A percentile compares a stretch with the other conserved stretches of the same genome.
phyloP scores from a whole-genome alignment of 805 yeast genomes.

The Torulaspora microellipsoides region DNA sequence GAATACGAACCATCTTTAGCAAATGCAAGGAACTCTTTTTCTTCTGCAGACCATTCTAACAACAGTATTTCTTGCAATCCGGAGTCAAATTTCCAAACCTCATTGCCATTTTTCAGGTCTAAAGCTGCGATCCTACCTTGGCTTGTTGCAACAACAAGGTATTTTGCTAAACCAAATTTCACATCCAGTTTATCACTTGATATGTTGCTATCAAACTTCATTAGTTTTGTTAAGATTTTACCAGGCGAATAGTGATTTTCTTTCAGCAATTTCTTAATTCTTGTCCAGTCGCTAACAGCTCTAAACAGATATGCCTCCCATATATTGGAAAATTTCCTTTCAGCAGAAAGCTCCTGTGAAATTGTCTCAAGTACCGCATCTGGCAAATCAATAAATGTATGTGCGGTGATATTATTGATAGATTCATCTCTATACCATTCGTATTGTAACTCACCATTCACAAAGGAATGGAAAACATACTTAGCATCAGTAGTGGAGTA shows the following conservation, averaged over 20 bases:
- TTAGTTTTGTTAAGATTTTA: slow-evolving; percentile 13
- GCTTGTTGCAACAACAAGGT: slow-evolving; percentile 39
- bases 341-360: slow-evolving; percentile 20
- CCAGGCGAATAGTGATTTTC: slow-evolving; percentile 23
- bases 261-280: slow-evolving; percentile 18
- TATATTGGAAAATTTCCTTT: slow-evolving; percentile 11
- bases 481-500: slow-evolving; percentile 12
- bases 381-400: slow-evolving; percentile 22
- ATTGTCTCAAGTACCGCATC: slow-evolving; percentile 16
- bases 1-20: slow-evolving; percentile 30
- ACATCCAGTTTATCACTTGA: slow-evolving; percentile 20
- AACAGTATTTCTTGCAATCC: slow-evolving; percentile 19
- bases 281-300: slow-evolving; percentile 19
- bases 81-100: slow-evolving; percentile 39
- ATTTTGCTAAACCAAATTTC: slow-evolving; percentile 46
- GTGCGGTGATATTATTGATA: slow-evolving; percentile 36
- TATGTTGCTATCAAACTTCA: slow-evolving; percentile 14
- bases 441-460: slow-evolving; percentile 20
- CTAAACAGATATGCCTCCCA: slow-evolving; percentile 31
- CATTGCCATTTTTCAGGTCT: slow-evolving; percentile 38
- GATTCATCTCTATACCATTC: slow-evolving; percentile 46
- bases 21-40: slow-evolving; percentile 22
- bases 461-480: slow-evolving; percentile 18
- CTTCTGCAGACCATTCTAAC: slow-evolving; percentile 20
- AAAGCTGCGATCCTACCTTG: slow-evolving; percentile 43